Evolutionary conservation across 2,329 filamentous ascomycete genomes (phyloP).

Genomic region (Colletotrichum sidae): DNA sequence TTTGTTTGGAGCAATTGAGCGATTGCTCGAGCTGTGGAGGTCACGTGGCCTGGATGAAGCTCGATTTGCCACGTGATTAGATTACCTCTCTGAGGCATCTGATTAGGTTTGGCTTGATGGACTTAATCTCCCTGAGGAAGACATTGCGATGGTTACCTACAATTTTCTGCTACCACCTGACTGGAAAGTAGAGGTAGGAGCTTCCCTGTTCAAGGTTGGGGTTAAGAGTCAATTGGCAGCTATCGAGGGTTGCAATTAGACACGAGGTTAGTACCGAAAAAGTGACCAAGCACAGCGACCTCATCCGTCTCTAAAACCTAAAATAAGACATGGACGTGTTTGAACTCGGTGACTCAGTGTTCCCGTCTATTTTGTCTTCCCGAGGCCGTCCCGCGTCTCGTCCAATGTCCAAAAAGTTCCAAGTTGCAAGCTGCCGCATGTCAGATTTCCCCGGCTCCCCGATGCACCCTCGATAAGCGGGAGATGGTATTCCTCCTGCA

Average conservation of each 20-base stretch:
- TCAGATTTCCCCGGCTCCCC: constrained; percentile 8
- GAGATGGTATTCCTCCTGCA: no score
- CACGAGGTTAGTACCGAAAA: background rate
- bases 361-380: constrained; percentile 6
- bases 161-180: no score
- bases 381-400: constrained; percentile 25
- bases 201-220: constrained; percentile 3
- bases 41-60: constrained; percentile 4
- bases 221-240: background rate
- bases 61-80: constrained; percentile 12
- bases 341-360: background rate
- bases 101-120: constrained; percentile 1
- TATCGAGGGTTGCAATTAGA: constrained; percentile 2
- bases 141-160: no score
- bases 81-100: background rate
- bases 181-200: background rate
- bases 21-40: background rate
- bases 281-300: background rate
- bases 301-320: background rate
- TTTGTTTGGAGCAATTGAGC: constrained; percentile 15
- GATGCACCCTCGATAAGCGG: constrained; percentile 5
- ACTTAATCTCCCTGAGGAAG: background rate
- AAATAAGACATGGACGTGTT: constrained; percentile 5
- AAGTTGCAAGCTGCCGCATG: constrained; percentile 31
- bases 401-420: constrained; percentile 16